Evolutionary conservation across 2,329 filamentous ascomycete genomes (phyloP).

Genomic region (Talaromyces sp.): DNA sequence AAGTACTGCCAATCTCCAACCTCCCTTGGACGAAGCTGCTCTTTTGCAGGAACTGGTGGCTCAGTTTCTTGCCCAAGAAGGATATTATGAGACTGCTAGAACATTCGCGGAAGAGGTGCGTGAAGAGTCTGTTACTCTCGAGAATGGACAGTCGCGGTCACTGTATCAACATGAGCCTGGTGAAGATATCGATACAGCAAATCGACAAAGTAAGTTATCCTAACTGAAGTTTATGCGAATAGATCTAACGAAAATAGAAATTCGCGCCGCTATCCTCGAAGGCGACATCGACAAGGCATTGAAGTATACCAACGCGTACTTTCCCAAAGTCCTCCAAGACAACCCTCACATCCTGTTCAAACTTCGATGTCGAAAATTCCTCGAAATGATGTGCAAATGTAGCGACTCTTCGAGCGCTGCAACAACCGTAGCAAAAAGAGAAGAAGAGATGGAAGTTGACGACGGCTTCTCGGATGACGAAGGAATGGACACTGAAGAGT

Average conservation of each 20-base stretch:
- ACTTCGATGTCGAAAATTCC: conserved; percentile 83
- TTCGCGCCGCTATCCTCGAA: conserved; percentile 80
- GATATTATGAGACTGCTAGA: conserved; percentile 87
- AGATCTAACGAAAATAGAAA: conserved; percentile 42
- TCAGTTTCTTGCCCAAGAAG: conserved; percentile 91
- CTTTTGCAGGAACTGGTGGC: conserved; percentile 79
- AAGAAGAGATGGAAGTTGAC: conserved; percentile 56
- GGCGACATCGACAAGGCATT: conserved; percentile 89
- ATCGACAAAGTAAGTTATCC: conserved; percentile 72
- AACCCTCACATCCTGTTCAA: conserved; percentile 86
- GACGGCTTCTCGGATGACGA: conserved; percentile 48
- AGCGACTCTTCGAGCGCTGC: conserved; percentile 56
- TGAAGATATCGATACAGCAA: conserved; percentile 81
- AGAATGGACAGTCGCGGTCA: conserved; percentile 52
- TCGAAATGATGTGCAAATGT: conserved; percentile 83
- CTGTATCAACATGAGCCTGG: conserved; percentile 63
- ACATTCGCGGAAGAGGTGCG: conserved; percentile 82
- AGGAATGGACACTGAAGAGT: conserved; percentile 56
- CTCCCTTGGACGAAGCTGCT: conserved; percentile 66
- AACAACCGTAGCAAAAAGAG: conserved; percentile 32
- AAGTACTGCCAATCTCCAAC: conserved; percentile 59
- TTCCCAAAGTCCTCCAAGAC: conserved; percentile 73
- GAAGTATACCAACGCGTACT: conserved; percentile 73
- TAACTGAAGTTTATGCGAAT: too few relatives aligned
- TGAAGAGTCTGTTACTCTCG: conserved; percentile 67